phyloP scores from a whole-genome alignment of 176 grass and related monocot species.

The Aechmea fasciata region DNA sequence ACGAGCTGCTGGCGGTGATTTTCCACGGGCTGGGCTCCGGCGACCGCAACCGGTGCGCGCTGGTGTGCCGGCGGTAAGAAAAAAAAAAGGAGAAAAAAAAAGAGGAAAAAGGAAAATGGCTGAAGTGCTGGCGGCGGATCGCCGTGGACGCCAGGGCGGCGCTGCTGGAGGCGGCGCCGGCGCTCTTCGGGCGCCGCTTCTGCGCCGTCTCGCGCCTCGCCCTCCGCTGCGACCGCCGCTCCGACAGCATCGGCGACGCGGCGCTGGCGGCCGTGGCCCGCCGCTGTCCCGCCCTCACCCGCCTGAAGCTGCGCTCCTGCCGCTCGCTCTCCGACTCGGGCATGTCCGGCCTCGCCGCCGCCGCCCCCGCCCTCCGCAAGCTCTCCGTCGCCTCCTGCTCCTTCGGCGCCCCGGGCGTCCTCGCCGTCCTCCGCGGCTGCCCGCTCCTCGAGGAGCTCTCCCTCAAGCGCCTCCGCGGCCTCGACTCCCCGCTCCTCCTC shows the following conservation, averaged over 20 bases:
- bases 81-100: too few relatives aligned
- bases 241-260: constrained; percentile 45
- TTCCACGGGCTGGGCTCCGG: constrained; percentile 44
- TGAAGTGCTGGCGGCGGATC: constrained; percentile 52
- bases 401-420: constrained; percentile 49
- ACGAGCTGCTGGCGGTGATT: constrained; percentile 49
- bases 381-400: constrained; percentile 48
- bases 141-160: constrained; percentile 45
- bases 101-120: too few relatives aligned
- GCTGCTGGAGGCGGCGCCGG: constrained; percentile 24
- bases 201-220: constrained; percentile 50
- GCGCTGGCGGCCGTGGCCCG: constrained; percentile 37
- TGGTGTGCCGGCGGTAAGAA: constrained; percentile 55
- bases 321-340: constrained; percentile 50
- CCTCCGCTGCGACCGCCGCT: constrained; percentile 60
- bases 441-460: constrained; percentile 63
- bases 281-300: constrained; percentile 36
- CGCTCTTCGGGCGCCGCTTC: constrained; percentile 44
- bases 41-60: constrained; percentile 71
- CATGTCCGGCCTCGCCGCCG: constrained; percentile 36
- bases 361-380: constrained; percentile 39
- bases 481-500: background rate
- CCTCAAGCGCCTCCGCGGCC: constrained; percentile 58
- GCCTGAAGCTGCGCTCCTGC: constrained; percentile 59
- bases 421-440: constrained; percentile 42